Evolutionary conservation across 306 rosid genomes (phyloP).

Genomic region (Corylus americana): DNA sequence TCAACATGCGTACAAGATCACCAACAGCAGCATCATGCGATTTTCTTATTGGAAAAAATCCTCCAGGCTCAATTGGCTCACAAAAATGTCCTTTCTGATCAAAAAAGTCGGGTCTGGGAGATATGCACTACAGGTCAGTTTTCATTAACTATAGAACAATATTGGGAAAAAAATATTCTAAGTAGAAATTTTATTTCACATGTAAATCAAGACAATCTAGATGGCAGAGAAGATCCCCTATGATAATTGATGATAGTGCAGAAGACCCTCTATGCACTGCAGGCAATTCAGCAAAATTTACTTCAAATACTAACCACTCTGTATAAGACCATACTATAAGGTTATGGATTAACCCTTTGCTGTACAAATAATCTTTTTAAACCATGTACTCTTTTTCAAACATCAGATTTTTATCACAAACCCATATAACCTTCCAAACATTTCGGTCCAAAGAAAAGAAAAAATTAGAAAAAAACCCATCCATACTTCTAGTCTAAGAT

Average conservation of each 20-base stretch:
- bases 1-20: constrained; percentile 66
- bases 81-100: constrained; percentile 43
- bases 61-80: constrained; percentile 58
- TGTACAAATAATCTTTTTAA: not conserved
- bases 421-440: not conserved
- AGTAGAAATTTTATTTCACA: not conserved
- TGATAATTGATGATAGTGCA: not conserved
- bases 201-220: not conserved
- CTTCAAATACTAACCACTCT: not conserved
- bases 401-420: not conserved
- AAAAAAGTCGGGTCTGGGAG: constrained; percentile 51
- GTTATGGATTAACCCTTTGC: not conserved
- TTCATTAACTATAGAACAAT: not conserved
- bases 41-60: constrained; percentile 54
- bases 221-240: not conserved
- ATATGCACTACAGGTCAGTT: constrained; percentile 14
- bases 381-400: not conserved
- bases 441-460: not conserved
- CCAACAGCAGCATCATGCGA: constrained; percentile 89
- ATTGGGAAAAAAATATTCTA: not conserved
- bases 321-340: not conserved
- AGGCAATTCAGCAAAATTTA: not conserved
- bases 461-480: not conserved
- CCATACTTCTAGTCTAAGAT: not conserved
- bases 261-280: not conserved